Base-by-base conservation (phyloP, 208 protist genomes). In the Leishmania aethiopica region DNA sequence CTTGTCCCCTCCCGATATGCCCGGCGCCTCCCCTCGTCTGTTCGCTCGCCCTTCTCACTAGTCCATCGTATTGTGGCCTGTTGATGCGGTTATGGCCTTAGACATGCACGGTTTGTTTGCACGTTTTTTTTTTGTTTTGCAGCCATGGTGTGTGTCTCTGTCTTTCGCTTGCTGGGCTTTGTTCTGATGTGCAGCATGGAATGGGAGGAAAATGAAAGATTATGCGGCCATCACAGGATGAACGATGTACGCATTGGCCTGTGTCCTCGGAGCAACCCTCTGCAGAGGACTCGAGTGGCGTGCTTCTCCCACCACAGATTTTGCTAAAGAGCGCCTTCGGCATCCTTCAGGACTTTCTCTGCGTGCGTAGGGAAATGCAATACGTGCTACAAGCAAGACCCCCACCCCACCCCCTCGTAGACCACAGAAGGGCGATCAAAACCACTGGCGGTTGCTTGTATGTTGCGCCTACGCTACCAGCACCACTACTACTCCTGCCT, bases 81-180 rank as follows among this genome's bases (percentile, higher is more conserved):
- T 28, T 32, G 59, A 32, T 28, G 59, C 28, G 25, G n/a, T 3
- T 64, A 64, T 32, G 59, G 28, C 10, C 25, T 13, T 64, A 55
- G 51, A 55, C 11, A 35, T 6, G 7, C n/a, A 64, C 28, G 10
- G 28, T 32, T 28, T 28, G 59, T 15, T 64, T 35, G 57, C 35
- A 74, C 42, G 74, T 76, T 75, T 66, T n/a, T n/a, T n/a, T n/a
- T n/a, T n/a, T n/a, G n/a, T n/a, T n/a, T 81, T 57, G 4, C 42
- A 10, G n/a, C 6, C 49, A n/a, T 77, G 62, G 8, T 67, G 37
- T 83, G 35, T 76, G 60, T 83, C 40, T 37, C 32, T 51, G 37
- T 28, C 10, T 62, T 11, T 28, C 55, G 49, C 51, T 11, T 51
- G 69, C 3, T 32, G 15, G 70, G 17, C 19, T 53, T 53, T 42